Evolutionary conservation across 352 stramenopile species (phyloP).

Genomic region (Halophytophthora batemanensis): DNA sequence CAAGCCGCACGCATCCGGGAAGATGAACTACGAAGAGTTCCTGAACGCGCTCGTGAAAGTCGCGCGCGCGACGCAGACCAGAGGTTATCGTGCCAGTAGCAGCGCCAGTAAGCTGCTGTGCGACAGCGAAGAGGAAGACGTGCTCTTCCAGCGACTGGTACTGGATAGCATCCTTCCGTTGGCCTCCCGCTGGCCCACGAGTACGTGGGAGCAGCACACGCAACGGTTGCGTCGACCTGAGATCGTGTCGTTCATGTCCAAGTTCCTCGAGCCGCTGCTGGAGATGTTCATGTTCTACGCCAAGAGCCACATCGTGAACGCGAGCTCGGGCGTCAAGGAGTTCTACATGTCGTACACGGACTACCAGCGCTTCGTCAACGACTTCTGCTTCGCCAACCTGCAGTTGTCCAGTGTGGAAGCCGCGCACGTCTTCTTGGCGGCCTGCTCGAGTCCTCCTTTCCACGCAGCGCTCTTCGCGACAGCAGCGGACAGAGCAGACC

Average conservation of each 20-base stretch:
- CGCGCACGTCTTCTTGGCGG: conserved; percentile 64
- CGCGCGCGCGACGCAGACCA: conserved; percentile 33
- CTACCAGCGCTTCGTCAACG: conserved; percentile 72
- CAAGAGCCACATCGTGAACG: conserved; percentile 45
- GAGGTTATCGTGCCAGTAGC: conserved; percentile 23
- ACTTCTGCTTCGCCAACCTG: conserved; percentile 70
- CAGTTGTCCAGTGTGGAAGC: conserved; percentile 68
- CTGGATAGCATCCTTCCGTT: conserved; percentile 57
- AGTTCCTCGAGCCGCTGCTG: conserved; percentile 60
- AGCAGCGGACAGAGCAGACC: background rate
- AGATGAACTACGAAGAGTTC: conserved; percentile 80
- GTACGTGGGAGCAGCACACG: conserved; percentile 50
- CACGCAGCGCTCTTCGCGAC: conserved; percentile 28
- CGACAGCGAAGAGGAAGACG: conserved; percentile 47
- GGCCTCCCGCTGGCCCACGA: conserved; percentile 52
- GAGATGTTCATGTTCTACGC: conserved; percentile 83
- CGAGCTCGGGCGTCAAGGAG: conserved; percentile 37
- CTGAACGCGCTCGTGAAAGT: conserved; percentile 75
- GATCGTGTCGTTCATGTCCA: conserved; percentile 57
- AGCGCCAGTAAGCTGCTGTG: conserved; percentile 27
- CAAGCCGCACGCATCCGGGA: conserved; percentile 48
- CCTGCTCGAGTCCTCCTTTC: conserved; percentile 55
- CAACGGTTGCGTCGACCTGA: conserved; percentile 41
- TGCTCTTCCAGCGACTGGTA: conserved; percentile 53
- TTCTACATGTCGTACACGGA: conserved; percentile 70